These are phyloP conservation scores for Mortierella hygrophila DNA, from an alignment of 192 early-diverging fungal species.

Conservation along the genomic window DNA sequence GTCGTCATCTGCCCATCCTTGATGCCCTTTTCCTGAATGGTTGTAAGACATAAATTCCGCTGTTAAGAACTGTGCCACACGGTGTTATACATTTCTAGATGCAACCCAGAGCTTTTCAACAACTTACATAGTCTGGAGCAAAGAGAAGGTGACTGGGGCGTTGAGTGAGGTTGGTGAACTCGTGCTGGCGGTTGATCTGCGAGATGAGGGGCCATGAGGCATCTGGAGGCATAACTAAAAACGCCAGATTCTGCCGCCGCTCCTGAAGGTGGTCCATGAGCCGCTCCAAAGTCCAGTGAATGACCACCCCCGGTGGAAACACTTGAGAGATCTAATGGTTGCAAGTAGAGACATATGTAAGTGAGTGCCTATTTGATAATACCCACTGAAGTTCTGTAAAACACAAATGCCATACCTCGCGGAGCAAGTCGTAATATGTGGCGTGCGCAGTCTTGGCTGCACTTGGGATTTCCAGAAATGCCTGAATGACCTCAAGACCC, in stretches of 20 bases:
- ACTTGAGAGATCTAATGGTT: constrained; percentile 62
- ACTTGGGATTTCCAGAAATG: constrained; percentile 58
- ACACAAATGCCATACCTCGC: constrained; percentile 53
- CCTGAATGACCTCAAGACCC: constrained; percentile 64
- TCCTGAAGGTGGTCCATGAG: constrained; percentile 68
- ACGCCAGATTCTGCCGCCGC: constrained; percentile 61
- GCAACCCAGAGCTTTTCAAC: neutral
- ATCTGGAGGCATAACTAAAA: constrained; percentile 74
- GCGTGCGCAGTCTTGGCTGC: constrained; percentile 62
- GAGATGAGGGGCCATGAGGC: constrained; percentile 85
- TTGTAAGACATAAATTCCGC: constrained; percentile 8
- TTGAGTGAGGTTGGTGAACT: constrained; percentile 62
- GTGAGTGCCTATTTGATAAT: neutral
- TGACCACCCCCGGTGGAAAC: constrained; percentile 62
- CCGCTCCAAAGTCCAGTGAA: constrained; percentile 73
- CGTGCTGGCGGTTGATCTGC: constrained; percentile 71
- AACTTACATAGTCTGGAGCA: constrained; percentile 60
- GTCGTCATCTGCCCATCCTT: constrained; percentile 72
- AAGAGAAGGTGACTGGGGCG: constrained; percentile 63
- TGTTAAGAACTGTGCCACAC: neutral
- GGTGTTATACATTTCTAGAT: neutral
- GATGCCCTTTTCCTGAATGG: constrained; percentile 67
- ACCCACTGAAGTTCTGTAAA: neutral
- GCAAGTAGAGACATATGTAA: neutral
- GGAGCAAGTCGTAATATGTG: constrained; percentile 67